Evolutionary conservation across 345 rosid species (phyloP).

Genomic region (Physaria fendleri): DNA sequence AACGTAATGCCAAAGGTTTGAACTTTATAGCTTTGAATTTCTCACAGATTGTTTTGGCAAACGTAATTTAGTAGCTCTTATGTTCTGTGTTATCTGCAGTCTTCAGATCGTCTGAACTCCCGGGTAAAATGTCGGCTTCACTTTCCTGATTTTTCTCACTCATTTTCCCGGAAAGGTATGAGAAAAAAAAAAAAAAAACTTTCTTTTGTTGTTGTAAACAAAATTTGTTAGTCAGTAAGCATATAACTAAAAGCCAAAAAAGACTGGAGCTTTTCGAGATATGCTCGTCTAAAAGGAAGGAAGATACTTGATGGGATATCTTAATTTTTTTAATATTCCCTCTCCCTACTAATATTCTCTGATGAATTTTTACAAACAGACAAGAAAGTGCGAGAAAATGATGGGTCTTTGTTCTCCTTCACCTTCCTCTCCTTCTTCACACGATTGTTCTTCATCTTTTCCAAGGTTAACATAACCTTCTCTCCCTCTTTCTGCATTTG

Average conservation of each 20-base stretch:
- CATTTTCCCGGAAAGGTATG: constrained; percentile 14
- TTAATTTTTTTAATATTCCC: background rate
- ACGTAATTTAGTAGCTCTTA: background rate
- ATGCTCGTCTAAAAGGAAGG: constrained; percentile 26
- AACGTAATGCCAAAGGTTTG: constrained; percentile 28
- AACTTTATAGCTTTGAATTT: constrained; percentile 10
- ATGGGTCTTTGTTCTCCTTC: constrained; percentile 24
- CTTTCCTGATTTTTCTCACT: constrained; percentile 14
- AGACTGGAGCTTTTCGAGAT: constrained; percentile 28
- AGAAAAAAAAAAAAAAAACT: background rate
- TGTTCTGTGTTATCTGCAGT: constrained; percentile 33
- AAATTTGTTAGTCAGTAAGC: no score
- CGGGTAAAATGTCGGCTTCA: constrained; percentile 29
- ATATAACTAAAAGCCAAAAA: constrained; percentile 18
- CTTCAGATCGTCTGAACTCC: constrained; percentile 34
- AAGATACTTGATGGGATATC: constrained; percentile 2
- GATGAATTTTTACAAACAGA: constrained; percentile 14
- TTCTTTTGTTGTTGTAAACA: no score
- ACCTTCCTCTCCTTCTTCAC: constrained; percentile 7
- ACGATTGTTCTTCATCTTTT: constrained; percentile 25
- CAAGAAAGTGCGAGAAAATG: constrained; percentile 23
- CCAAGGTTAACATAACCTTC: constrained; percentile 3
- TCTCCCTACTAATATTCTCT: background rate
- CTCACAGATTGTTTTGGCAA: background rate
- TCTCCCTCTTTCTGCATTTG: constrained; percentile 6